Conservation (phyloP, 2,329 filamentous ascomycete genomes). For the Onygena corvina region DNA sequence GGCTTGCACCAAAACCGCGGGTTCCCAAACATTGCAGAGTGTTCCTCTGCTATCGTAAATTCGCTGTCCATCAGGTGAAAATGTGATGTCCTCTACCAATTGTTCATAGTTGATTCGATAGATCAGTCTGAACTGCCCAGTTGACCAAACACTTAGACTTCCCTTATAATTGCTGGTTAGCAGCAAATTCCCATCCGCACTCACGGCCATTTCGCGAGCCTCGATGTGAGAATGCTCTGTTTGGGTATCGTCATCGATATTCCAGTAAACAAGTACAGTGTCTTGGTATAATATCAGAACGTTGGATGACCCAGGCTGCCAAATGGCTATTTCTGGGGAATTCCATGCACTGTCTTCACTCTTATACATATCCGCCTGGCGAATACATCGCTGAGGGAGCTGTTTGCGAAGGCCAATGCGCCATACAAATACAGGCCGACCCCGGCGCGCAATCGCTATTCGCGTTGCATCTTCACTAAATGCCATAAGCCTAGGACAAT, state of each 20-base stretch:
- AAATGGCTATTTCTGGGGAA: constrained; percentile 7
- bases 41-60: constrained; percentile 22
- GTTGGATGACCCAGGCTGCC: constrained; percentile 8
- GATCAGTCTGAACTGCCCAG: constrained; percentile 16
- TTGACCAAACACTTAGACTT: constrained; percentile 21
- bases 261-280: constrained; percentile 9
- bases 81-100: constrained; percentile 18
- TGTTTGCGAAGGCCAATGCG: constrained; percentile 4
- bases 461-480: constrained; percentile 14
- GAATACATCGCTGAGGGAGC: constrained; percentile 8
- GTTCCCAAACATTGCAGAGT: constrained; percentile 23
- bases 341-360: constrained; percentile 4
- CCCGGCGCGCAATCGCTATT: constrained; percentile 17
- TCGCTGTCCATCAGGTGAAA: constrained; percentile 20
- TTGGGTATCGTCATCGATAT: constrained; percentile 9
- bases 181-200: constrained; percentile 19
- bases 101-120: constrained; percentile 19
- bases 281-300: constrained; percentile 13
- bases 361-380: constrained; percentile 4
- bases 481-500: constrained; percentile 14
- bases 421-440: constrained; percentile 16
- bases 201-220: constrained; percentile 17
- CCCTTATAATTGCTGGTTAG: constrained; percentile 20
- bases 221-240: constrained; percentile 14
- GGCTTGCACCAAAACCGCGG: constrained; percentile 18